Conservation (phyloP, 2,329 filamentous ascomycete species). For the Zymoseptoria tritici region DNA sequence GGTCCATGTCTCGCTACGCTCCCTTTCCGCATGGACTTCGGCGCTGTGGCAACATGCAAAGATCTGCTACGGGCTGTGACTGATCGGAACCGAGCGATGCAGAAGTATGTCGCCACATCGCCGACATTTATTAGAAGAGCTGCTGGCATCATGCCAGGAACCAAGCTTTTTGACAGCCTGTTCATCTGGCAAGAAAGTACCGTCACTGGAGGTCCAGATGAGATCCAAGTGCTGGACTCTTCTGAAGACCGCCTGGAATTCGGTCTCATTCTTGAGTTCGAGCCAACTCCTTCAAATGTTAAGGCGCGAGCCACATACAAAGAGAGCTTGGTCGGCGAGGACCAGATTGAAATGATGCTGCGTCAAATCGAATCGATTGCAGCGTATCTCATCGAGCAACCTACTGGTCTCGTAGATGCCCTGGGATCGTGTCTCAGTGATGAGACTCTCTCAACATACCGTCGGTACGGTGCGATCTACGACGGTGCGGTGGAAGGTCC, state of each 20-base stretch:
- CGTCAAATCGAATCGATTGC: slow-evolving; percentile 54
- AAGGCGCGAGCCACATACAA: slow-evolving; percentile 50
- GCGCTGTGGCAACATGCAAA: slow-evolving; percentile 42
- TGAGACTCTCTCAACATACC: slow-evolving; percentile 34
- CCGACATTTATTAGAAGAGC: slow-evolving; percentile 62
- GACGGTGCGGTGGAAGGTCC: slow-evolving; percentile 62
- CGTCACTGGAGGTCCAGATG: slow-evolving; percentile 18
- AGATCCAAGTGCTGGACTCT: slow-evolving; percentile 51
- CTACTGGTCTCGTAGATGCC: slow-evolving; percentile 29
- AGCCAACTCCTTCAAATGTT: slow-evolving; percentile 49
- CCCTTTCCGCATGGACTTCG: slow-evolving; percentile 60
- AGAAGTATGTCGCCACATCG: slow-evolving; percentile 57
- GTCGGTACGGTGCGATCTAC: slow-evolving; percentile 28
- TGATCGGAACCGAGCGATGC: slow-evolving; percentile 54
- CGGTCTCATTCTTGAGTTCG: slow-evolving; percentile 66
- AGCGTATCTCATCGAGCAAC: slow-evolving; percentile 35
- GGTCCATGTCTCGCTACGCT: slow-evolving; percentile 74
- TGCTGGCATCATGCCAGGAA: slow-evolving; percentile 47
- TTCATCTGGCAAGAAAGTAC: slow-evolving; percentile 80
- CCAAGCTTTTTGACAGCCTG: slow-evolving; percentile 64
- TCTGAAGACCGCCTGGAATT: slow-evolving; percentile 65
- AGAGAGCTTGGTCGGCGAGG: slow-evolving; percentile 44
- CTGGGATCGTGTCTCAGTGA: slow-evolving; percentile 23
- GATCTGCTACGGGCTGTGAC: slow-evolving; percentile 62
- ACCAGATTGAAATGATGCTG: slow-evolving; percentile 51